Evolutionary conservation across 257 asterid species (phyloP).

Genomic region (Echium plantagineum): DNA sequence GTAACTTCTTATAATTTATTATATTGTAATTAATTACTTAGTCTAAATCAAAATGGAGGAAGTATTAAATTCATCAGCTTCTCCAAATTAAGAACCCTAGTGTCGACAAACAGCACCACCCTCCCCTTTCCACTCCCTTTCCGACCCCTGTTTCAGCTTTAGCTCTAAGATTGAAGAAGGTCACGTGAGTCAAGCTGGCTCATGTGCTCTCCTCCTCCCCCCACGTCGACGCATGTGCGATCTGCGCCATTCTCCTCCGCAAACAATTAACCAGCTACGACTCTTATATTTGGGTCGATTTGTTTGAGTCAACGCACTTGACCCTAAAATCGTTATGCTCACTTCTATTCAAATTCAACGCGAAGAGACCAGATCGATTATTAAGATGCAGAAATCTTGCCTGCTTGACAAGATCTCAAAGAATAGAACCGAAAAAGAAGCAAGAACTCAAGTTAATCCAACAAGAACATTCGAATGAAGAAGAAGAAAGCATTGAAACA

Average conservation of each 20-base stretch:
- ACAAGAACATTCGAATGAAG: no score
- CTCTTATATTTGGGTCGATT: constrained; percentile 70
- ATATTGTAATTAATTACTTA: no score
- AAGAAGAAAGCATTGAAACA: no score
- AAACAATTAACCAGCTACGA: constrained; percentile 30
- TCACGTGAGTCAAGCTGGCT: constrained; percentile 54
- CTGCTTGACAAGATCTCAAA: no score
- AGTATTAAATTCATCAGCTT: no score
- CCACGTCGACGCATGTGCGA: constrained; percentile 3
- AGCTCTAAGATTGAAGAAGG: constrained; percentile 63
- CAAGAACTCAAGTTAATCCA: no score
- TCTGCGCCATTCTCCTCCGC: neutral
- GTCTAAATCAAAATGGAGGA: no score
- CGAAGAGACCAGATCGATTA: constrained; percentile 51
- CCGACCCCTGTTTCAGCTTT: constrained; percentile 68
- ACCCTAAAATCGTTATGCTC: constrained; percentile 46
- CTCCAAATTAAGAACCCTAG: no score
- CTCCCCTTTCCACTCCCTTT: constrained; percentile 80
- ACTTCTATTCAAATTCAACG: constrained; percentile 51
- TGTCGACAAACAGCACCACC: no score
- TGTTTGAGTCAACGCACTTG: constrained; percentile 42
- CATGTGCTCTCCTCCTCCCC: constrained; percentile 54
- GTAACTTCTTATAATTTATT: no score
- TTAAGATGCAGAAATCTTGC: no score
- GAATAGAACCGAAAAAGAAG: no score